Evolutionary conservation across 1,284 basidiomycete species (phyloP), one percentile per base, ranked within the genome.

Genomic region (Sparassis latifolia): DNA sequence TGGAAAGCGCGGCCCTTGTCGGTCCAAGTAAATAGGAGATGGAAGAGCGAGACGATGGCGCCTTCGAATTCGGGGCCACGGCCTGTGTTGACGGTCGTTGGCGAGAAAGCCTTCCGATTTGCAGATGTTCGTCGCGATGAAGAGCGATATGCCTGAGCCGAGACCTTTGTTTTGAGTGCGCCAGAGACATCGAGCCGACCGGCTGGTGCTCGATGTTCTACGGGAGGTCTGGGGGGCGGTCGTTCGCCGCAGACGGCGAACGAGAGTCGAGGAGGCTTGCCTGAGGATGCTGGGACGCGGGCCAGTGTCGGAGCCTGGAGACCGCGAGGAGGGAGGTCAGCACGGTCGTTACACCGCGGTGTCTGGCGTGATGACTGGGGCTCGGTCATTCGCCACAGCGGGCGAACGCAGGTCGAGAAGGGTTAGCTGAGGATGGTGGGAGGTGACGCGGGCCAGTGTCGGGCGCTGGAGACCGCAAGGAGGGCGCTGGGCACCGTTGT

Each of bases 41-140:
- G 97, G 91, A 98, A 97, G 52, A 98, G 82, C 3, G 95, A 89
- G 55, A 98, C 89, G 58, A 98, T 78, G 37, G 96, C 96, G 56
- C 96, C 96, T 67, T 99, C 96, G 61, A 99, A 99, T 70, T 99
- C 96, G 53, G 96, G 92, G 4, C 96, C 96, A 59, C 95, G 91
- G 48, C 96, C 96, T 30, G 94, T 97, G 81, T 99, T 99, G 74
- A 98, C 74, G 44, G 96, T 98, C 33, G 94, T 98, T 32, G 96
- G 97, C 2, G 92, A 96, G 75, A 99, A 98, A 2, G 95, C 96
- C 70, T 99, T 99, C 96, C 54, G 89, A 92, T 72, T 99, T 96
- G 73, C 97, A 99, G 61, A 98, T 97, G 80, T 98, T 99, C 73
- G 96, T 98, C 3, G 96, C 96, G 62, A 98, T 97, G 80, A 98